These are phyloP conservation scores for Pseudonitzschia multistriata DNA, from an alignment of 108 stramenopile genomes.

Conservation along the genomic window DNA sequence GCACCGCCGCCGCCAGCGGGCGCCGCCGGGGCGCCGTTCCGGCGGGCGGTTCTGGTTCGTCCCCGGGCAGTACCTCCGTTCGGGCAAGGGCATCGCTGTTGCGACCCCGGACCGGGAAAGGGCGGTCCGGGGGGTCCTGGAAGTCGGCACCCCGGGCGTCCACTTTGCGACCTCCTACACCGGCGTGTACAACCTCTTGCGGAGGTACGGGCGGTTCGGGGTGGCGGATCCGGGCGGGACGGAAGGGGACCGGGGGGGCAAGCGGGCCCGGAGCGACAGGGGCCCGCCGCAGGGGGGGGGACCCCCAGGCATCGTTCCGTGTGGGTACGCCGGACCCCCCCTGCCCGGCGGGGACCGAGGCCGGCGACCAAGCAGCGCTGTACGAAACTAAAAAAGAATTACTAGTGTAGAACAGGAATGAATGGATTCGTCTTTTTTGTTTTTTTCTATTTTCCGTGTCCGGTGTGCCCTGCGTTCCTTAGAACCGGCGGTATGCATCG, in stretches of 20 bases:
- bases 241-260: too few relatives aligned
- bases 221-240: too few relatives aligned
- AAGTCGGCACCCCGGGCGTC: background rate
- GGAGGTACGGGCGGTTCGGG: slow-evolving; percentile 13
- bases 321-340: too few relatives aligned
- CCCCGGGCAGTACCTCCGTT: slow-evolving; percentile 10
- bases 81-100: background rate
- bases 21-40: background rate
- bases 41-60: slow-evolving; percentile 14
- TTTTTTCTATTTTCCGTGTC: too few relatives aligned
- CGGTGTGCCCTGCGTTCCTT: too few relatives aligned
- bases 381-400: background rate
- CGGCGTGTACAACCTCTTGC: slow-evolving; percentile 22
- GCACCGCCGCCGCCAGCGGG: background rate
- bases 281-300: too few relatives aligned
- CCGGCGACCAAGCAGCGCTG: background rate
- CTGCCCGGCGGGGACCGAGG: too few relatives aligned
- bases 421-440: background rate
- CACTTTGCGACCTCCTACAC: slow-evolving; percentile 27
- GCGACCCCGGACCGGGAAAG: background rate
- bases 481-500: too few relatives aligned
- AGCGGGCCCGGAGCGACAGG: too few relatives aligned
- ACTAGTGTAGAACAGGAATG: background rate
- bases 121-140: background rate
- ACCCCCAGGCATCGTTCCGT: too few relatives aligned